Evolutionary conservation across 2,329 filamentous ascomycete species (phyloP), one percentile per base, ranked within the genome.

Genomic region (Hirsutella minnesotensis): DNA sequence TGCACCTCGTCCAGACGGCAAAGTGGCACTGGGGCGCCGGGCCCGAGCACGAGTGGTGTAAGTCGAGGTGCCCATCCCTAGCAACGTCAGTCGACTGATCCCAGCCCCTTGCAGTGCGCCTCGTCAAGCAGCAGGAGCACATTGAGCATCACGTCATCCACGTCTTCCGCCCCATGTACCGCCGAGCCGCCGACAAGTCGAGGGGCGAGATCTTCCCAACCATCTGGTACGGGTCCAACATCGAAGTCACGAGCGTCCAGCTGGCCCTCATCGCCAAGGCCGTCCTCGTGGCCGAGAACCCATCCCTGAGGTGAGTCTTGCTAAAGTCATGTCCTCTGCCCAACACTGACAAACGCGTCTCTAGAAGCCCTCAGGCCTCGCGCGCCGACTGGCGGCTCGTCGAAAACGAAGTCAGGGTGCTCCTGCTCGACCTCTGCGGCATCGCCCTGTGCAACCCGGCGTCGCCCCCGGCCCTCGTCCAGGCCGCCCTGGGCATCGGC

Each of bases 1-100:
- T 65, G 52, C 63, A 66, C 44, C 65, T 63, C 8, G 62, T 63
- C 9, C 62, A 65, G 21, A 58, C 64, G 0, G 60, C 63, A 1
- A 64, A 62, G 44, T 66, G 63, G 63, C 61, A 61, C 16, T 64
- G 62, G 62, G 61, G 60, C 2, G 57, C 58, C 24, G 56, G 58
- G 3, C 55, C 53, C 1, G 55, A 59, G 18, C 45, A 49, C n/a
- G 63, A 66, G 46, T 66, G 62, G 59, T 43, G 62, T 65, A 44
- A 51, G 63, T 9, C 8, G 33, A 16, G 3, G 16, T 7, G 7
- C 5, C 16, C 8, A 34, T 13, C 15, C n/a, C n/a, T n/a, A n/a
- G n/a, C n/a, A n/a, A n/a, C n/a, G n/a, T n/a, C n/a, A n/a, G n/a
- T n/a, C n/a, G n/a, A n/a, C n/a, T 10, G 4, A 12, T 31, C 30